phyloP scores from a whole-genome alignment of 1,139 yeast species.

The Candida sanyaensis region DNA sequence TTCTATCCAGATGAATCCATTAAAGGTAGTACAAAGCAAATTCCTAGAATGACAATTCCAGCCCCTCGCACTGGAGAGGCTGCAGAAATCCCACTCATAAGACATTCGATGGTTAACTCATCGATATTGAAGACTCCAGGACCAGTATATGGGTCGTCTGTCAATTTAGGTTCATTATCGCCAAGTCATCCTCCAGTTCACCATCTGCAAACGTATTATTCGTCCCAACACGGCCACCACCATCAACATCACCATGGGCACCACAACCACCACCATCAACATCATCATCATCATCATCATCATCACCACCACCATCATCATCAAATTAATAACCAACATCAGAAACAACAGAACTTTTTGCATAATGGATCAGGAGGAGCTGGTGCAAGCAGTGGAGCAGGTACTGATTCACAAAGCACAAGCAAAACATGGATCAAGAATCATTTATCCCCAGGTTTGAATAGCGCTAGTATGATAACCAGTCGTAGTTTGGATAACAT shows the following conservation, averaged over 20 bases:
- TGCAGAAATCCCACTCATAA: slow-evolving; percentile 64
- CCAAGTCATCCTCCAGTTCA: neutral
- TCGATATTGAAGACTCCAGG: slow-evolving; percentile 8
- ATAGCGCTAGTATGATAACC: slow-evolving; percentile 7
- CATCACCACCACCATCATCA: slow-evolving; percentile 5
- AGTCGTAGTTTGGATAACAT: slow-evolving; percentile 24
- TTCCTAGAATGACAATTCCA: slow-evolving; percentile 82
- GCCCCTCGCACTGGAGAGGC: slow-evolving; percentile 80
- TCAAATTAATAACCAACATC: neutral
- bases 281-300: slow-evolving; percentile 4
- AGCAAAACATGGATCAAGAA: slow-evolving; percentile 11
- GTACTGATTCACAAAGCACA: slow-evolving; percentile 5
- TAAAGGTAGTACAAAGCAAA: slow-evolving; percentile 51
- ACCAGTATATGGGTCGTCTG: slow-evolving; percentile 7
- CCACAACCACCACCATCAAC: neutral
- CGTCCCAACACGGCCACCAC: neutral
- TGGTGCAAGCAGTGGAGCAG: neutral
- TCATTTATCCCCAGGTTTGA: slow-evolving; percentile 18
- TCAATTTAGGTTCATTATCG: slow-evolving; percentile 10
- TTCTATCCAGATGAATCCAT: slow-evolving; percentile 17
- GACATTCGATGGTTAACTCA: slow-evolving; percentile 23
- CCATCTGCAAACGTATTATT: neutral
- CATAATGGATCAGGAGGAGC: neutral
- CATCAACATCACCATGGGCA: neutral
- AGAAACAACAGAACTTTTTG: slow-evolving; percentile 2